Conservation (phyloP, 768 basidiomycete genomes). For the Mrakia blollopis region DNA sequence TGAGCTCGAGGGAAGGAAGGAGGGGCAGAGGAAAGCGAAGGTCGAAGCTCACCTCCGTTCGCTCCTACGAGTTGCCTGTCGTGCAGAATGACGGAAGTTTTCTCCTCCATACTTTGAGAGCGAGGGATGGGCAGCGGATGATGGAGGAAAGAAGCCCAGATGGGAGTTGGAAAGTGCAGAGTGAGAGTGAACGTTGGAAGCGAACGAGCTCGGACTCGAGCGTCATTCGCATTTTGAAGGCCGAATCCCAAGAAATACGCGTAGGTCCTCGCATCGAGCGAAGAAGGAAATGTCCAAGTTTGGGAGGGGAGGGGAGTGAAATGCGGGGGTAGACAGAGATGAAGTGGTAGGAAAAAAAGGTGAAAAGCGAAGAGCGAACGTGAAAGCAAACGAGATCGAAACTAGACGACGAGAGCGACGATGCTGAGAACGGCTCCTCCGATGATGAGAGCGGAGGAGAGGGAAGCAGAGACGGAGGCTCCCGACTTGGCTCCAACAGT, state of each 20-base stretch:
- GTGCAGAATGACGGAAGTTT: not conserved
- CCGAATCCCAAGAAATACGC: too few species aligned
- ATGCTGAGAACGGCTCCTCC: not conserved
- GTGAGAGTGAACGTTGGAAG: not conserved
- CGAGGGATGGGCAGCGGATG: too few species aligned
- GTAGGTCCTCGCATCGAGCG: too few species aligned
- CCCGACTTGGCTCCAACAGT: not conserved
- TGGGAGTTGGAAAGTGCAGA: too few species aligned
- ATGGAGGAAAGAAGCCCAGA: too few species aligned
- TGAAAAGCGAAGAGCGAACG: not conserved
- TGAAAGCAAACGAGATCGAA: too few species aligned
- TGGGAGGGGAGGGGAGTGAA: not conserved
- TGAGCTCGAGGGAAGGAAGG: not conserved
- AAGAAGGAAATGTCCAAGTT: too few species aligned
- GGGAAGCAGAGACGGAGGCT: not conserved
- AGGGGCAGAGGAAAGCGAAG: not conserved
- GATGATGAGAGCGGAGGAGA: constrained; percentile 4
- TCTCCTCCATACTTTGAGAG: not conserved
- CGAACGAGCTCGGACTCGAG: too few species aligned
- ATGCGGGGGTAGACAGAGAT: not conserved
- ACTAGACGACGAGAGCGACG: not conserved
- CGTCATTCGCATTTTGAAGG: too few species aligned
- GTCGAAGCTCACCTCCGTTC: constrained; percentile 18
- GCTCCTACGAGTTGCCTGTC: constrained; percentile 26
- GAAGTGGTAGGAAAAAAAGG: not conserved